Evolutionary conservation across 2,329 filamentous ascomycete genomes (phyloP).

Genomic region (Neonectria sp.): DNA sequence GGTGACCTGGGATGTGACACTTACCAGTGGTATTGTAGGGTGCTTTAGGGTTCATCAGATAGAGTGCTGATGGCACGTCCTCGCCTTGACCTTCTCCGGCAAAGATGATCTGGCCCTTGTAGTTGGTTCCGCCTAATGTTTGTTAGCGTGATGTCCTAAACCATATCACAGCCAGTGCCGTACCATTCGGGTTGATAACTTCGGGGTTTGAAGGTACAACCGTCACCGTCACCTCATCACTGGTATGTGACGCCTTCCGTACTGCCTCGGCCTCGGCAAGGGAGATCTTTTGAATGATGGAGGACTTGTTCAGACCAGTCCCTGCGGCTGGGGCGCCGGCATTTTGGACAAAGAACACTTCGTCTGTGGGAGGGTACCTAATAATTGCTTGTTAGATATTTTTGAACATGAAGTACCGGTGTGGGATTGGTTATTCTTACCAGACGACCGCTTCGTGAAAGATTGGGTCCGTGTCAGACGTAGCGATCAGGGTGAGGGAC

Average conservation of each 20-base stretch:
- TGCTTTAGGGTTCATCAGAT: slow-evolving; percentile 48
- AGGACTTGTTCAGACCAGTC: slow-evolving; percentile 66
- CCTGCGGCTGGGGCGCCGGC: slow-evolving; percentile 63
- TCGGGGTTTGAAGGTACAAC: slow-evolving; percentile 59
- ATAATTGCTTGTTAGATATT: not conserved
- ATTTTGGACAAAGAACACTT: slow-evolving; percentile 70
- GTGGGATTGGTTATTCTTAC: slow-evolving; percentile 32
- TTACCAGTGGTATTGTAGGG: slow-evolving; percentile 67
- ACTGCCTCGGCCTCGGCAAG: slow-evolving; percentile 58
- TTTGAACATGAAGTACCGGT: not conserved
- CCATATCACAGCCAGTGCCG: slow-evolving; percentile 3
- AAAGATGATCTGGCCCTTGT: slow-evolving; percentile 64
- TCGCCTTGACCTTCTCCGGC: slow-evolving; percentile 66
- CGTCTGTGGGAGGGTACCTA: slow-evolving; percentile 61
- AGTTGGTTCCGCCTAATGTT: slow-evolving; percentile 63
- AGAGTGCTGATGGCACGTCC: slow-evolving; percentile 44
- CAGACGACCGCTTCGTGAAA: slow-evolving; percentile 72
- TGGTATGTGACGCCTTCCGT: slow-evolving; percentile 17
- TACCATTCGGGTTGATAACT: slow-evolving; percentile 67
- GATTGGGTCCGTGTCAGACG: slow-evolving; percentile 60
- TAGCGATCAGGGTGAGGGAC: slow-evolving; percentile 64
- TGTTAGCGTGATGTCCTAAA: not conserved
- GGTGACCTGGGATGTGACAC: slow-evolving; percentile 1
- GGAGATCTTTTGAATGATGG: slow-evolving; percentile 65
- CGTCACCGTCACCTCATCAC: slow-evolving; percentile 57